Evolutionary conservation across 768 basidiomycete species (phyloP), one percentile per base, ranked within the genome.

Genomic region (Pisolithus marmoratus): DNA sequence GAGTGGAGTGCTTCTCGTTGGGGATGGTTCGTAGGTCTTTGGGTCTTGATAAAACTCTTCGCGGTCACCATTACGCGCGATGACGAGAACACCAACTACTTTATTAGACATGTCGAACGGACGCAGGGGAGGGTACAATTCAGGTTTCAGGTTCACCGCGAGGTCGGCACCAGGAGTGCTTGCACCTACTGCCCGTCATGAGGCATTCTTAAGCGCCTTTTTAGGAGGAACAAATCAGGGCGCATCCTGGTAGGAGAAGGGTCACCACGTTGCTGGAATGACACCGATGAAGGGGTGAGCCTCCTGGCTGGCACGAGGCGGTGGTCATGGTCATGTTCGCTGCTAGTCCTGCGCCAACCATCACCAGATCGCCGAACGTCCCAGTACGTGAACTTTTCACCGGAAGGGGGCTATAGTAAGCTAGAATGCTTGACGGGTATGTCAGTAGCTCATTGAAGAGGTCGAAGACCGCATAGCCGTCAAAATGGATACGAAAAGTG

Each of bases 11-110:
- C 80, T 80, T 69, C 80, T 78, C 12, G 83, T 78, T 56, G 74
- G 71, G 26, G 77, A 73, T 34, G 74, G 74, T 44, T 77, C 70
- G 63, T 86, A 86, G 22, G 77, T 82, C 58, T 72, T 67, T 8
- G 85, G 84, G 63, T 87, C 79, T 65, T 88, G 85, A 69, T 77
- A 79, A 64, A 76, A 82, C 63, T 74, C 77, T 60, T 69, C 69
- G 54, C 84, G 80, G 66, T 86, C 85, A 46, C 86, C 86, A 62
- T 87, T 85, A 61, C 85, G 81, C 53, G 80, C 81, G 60, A 87
- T 73, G 65, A 85, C 72, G 58, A 88, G 76, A 58, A 82, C 84
- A 66, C 85, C 85, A 58, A 83, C 78, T 52, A 88, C 84, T 79
- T 60, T 81, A 78, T 60, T 81, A 78, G 78, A 92, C 46, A 47